A percentile compares a stretch with the other conserved stretches of the same genome.
phyloP scores from a whole-genome alignment of 2,329 filamentous ascomycete genomes.

The Dothiorella sarmentorum region DNA sequence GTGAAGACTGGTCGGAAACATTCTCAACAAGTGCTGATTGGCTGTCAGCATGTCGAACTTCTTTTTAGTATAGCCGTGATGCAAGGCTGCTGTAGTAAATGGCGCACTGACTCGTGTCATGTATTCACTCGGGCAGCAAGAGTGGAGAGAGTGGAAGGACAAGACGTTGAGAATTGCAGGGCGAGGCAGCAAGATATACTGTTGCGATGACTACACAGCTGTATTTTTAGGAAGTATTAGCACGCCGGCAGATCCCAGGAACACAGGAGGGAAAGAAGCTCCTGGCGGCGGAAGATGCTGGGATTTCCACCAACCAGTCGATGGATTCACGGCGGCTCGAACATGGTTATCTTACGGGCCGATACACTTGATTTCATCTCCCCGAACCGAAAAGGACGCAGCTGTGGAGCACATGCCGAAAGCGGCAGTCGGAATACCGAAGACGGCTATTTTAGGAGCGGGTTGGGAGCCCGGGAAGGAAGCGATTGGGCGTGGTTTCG shows the following conservation, averaged over 20 bases:
- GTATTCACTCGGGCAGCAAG: background rate
- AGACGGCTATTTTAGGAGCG: constrained; percentile 2
- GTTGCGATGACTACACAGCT: background rate
- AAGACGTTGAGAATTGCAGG: background rate
- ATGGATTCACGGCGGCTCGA: background rate
- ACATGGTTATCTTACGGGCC: background rate
- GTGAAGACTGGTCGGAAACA: too few relatives aligned
- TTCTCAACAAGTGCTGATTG: too few relatives aligned
- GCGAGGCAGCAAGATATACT: background rate
- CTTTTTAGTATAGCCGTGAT: too few relatives aligned
- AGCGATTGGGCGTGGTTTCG: background rate
- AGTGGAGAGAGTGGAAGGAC: background rate
- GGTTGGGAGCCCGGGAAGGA: background rate
- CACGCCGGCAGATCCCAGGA: too few relatives aligned
- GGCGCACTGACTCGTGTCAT: background rate
- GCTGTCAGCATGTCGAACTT: too few relatives aligned
- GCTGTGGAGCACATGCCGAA: constrained; percentile 4
- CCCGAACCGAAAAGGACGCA: background rate
- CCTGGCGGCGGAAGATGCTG: background rate
- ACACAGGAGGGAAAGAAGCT: too few relatives aligned
- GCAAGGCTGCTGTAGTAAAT: too few relatives aligned
- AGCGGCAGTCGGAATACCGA: background rate
- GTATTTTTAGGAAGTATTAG: background rate
- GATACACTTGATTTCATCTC: background rate
- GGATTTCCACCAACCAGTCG: background rate